Base-by-base conservation (phyloP, 371 early-diverging fungal species). In the Saksenaea oblongispora region DNA sequence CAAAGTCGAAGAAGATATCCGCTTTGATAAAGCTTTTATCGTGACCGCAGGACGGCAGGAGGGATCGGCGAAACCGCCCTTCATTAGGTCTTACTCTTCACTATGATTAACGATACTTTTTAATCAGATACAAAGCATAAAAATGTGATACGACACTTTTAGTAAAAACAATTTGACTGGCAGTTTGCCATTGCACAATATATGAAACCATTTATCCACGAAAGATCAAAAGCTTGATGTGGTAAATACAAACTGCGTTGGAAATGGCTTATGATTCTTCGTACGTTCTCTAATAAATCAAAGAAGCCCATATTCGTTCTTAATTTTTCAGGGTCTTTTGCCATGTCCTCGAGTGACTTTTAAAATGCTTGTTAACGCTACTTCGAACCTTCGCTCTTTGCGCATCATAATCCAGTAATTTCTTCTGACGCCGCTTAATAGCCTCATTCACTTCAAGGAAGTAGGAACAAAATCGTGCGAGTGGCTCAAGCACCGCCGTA, bases 391-490 rank as follows among this genome's bases (percentile, higher is more conserved):
- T 89, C 28, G 87, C 76, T 11, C 89, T 79, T 1, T 86, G 80
- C 17, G 88, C 76, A 65, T 98, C 99, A 65, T 95, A 94, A 67
- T 98, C 98, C 27, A 94, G 74, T 35, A 94, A 66, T 71, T 95
- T 95, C 66, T 92, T 91, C 58, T 89, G 83, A 27, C 98, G 88
- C 56, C 91, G 89, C 70, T 89, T 92, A 55, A 96, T 91, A 3
- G 93, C 91, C 62, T 95, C 95, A 71, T 96, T 94, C 65, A 95
- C 87, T 64, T 94, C 94, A 5, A 98, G 97, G 72, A 98, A 93
- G 62, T 91, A 93, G 11, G 90, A 89, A 39, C 89, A 86, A 71
- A 90, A 91, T 63, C 91, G 86, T 18, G 89, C 93, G 36, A 97
- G 74, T 5, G 98, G 97, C 37, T 97, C 93, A 55, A 96, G 70